Evolutionary conservation across 208 protist species (phyloP), one percentile per base, ranked within the genome.

Genomic region (Crithidia fasciculata): DNA sequence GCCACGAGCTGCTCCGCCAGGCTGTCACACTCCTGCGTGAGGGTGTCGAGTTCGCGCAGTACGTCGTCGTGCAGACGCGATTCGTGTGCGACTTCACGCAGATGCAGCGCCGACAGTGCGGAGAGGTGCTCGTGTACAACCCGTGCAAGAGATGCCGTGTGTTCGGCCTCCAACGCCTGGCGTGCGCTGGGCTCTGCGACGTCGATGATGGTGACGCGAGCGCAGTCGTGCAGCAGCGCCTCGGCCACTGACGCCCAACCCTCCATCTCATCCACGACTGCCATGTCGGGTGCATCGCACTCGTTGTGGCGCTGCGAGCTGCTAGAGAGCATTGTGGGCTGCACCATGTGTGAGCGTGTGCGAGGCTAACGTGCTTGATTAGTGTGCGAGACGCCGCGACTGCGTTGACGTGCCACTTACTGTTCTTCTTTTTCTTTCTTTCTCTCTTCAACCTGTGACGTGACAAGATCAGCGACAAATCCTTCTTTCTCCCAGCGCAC

Each of bases 191-290:
- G 82, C 63, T 87, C 82, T 10, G 72, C 67, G 15, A 69, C 74
- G 12, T 73, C 67, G 28, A 76, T 19, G 8, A 87, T 58, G 4
- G 72, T 54, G 39, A 55, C 45, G 10, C 75, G 53, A 28, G 74
- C 61, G 36, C 75, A 71, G 53, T 78, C 78, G 16, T 55, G 8
- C 40, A 81, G n/a, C 45, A 83, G 72, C 41, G 59, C 56, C 45
- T 82, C 77, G 2, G 78, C 73, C 36, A 87, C 71, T 6, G 43
- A 41, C 7, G 74, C 72, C 82, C 82, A 87, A 12, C 82, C 82
- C 16, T 72, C 19, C 45, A 87, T 36, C 72, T 87, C 82, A 16
- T 61, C 69, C 15, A 44, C 28, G 18, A 3, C 1, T 56, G 45
- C 10, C 49, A 45, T 47, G 16, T 59, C 72, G 28, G 55, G 36